Evolutionary conservation across 2,329 filamentous ascomycete genomes (phyloP).

Genomic region (Teratosphaeria viscida): DNA sequence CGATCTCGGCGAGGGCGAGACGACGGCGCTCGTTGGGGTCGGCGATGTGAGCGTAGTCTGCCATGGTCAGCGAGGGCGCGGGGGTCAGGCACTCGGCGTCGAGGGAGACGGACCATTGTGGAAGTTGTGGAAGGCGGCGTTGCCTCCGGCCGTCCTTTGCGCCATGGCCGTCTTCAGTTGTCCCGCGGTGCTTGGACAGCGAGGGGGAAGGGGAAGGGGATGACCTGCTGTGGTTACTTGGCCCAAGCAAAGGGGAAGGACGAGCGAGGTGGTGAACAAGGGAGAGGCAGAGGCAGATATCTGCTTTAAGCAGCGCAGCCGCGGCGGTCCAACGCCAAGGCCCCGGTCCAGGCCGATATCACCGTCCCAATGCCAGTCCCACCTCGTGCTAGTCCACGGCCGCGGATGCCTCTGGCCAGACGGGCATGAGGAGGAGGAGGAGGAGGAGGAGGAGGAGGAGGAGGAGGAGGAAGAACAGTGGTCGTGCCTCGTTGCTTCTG

Average conservation of each 20-base stretch:
- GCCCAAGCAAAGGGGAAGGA: not conserved
- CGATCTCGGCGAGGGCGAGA: slow-evolving; percentile 69
- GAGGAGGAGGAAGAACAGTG: not conserved
- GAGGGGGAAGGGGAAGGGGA: not conserved
- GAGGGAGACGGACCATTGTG: not conserved
- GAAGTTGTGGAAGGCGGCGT: slow-evolving; percentile 65
- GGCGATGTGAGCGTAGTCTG: slow-evolving; percentile 54
- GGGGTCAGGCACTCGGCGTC: not conserved
- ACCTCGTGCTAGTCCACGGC: not conserved
- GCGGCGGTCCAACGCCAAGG: not conserved
- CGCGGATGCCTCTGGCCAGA: not conserved
- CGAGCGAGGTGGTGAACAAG: not conserved
- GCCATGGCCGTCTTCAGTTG: slow-evolving; percentile 12
- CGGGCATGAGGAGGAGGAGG: not conserved
- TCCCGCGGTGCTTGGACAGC: not conserved
- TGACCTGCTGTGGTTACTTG: not conserved
- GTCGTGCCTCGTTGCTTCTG: not conserved
- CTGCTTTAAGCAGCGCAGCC: not conserved
- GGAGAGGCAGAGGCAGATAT: not conserved
- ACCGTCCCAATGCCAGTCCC: not conserved
- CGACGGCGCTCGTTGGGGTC: slow-evolving; percentile 71
- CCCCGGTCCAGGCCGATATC: not conserved
- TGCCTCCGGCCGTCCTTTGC: slow-evolving; percentile 48
- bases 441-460: no score
- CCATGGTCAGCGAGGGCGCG: slow-evolving; percentile 20